Evolutionary conservation across 2,329 filamentous ascomycete species (phyloP).

Genomic region (Podosphaera fusca): DNA sequence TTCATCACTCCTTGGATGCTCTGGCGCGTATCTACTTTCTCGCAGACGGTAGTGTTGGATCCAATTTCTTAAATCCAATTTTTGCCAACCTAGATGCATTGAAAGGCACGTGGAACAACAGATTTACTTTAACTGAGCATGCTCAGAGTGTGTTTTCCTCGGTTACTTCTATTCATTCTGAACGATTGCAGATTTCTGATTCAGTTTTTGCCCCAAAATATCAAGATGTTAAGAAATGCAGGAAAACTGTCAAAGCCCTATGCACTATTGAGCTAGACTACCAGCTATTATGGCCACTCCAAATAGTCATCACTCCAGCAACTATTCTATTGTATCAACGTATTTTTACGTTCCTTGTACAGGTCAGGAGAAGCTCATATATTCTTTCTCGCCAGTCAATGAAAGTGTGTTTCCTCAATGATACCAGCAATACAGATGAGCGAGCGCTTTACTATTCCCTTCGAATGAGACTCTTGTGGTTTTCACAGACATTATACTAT

Average conservation of each 20-base stretch:
- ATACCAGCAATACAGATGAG: constrained; percentile 19
- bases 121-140: constrained; percentile 57
- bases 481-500: constrained; percentile 48
- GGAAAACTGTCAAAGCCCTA: constrained; percentile 37
- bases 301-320: constrained; percentile 48
- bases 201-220: constrained; percentile 19
- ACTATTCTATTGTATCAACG: constrained; percentile 44
- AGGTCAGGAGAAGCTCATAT: constrained; percentile 48
- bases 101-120: constrained; percentile 48
- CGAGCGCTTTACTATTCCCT: constrained; percentile 32
- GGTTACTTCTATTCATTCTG: constrained; percentile 28
- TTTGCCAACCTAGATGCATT: constrained; percentile 52
- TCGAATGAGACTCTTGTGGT: constrained; percentile 53
- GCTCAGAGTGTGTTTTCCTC: constrained; percentile 46
- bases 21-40: constrained; percentile 57
- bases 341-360: constrained; percentile 54
- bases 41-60: constrained; percentile 44
- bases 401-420: constrained; percentile 20
- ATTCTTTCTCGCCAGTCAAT: constrained; percentile 34
- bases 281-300: constrained; percentile 39
- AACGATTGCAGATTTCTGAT: constrained; percentile 37
- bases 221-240: constrained; percentile 22
- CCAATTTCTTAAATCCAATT: constrained; percentile 40
- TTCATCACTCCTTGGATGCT: constrained; percentile 40
- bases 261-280: constrained; percentile 43